Conservation (phyloP, 2,329 filamentous ascomycete species). For the Seiridium unicorne region DNA sequence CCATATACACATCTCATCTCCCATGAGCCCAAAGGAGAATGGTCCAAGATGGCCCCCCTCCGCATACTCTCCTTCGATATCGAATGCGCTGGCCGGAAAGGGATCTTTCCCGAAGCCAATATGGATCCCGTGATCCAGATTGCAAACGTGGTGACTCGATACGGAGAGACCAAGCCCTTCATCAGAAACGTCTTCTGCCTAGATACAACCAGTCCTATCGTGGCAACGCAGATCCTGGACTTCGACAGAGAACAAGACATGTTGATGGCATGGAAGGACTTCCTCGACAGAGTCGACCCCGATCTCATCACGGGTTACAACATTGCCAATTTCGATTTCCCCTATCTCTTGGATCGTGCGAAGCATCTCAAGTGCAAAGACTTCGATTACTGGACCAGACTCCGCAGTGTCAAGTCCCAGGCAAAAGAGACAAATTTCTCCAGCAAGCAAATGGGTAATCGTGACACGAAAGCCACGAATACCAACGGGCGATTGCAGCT, state of each 20-base stretch:
- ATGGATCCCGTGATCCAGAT: conserved; percentile 97
- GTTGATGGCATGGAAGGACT: conserved; percentile 90
- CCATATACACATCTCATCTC: conserved; percentile 81
- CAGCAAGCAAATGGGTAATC: conserved; percentile 97
- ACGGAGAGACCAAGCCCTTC: conserved; percentile 94
- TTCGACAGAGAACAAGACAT: conserved; percentile 82
- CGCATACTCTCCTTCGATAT: conserved; percentile 97
- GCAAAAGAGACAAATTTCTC: conserved; percentile 83
- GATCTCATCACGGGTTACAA: conserved; percentile 99
- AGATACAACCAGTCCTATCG: conserved; percentile 87
- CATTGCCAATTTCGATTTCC: conserved; percentile 97
- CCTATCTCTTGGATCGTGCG: conserved; percentile 87
- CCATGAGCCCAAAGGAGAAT: conserved; percentile 87
- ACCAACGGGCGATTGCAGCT: conserved; percentile 91
- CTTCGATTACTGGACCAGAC: conserved; percentile 86
- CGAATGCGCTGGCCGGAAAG: conserved; percentile 95
- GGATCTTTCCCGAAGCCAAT: conserved; percentile 91
- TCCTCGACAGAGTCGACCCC: conserved; percentile 85
- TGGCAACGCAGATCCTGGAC: conserved; percentile 88
- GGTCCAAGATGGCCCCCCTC: conserved; percentile 96
- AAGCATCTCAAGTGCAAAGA: conserved; percentile 74
- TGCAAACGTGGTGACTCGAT: conserved; percentile 90
- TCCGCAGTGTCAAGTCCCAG: conserved; percentile 68
- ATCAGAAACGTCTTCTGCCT: conserved; percentile 95
- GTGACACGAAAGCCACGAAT: conserved; percentile 91